Percentiles rank a stretch among this genome's conserved stretches.
Conservation (phyloP, 2,329 filamentous ascomycete genomes). For the Aspergillus fumigatus region DNA sequence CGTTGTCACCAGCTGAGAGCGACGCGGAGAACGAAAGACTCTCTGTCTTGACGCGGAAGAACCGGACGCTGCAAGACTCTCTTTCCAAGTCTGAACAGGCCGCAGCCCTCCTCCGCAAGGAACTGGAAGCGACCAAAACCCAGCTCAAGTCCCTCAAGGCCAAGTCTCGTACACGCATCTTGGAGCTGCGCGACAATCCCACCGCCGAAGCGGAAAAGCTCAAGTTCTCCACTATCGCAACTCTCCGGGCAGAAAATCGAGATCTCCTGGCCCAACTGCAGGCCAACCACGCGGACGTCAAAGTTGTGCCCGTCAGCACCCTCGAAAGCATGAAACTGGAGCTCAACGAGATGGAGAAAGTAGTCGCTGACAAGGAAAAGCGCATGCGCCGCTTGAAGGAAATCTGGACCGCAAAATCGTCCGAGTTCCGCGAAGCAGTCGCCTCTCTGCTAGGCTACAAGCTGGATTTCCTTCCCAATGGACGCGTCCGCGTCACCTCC, state of each 20-base stretch:
- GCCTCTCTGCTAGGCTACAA: slow-evolving; percentile 91
- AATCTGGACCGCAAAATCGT: slow-evolving; percentile 84
- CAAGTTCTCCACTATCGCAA: slow-evolving; percentile 72
- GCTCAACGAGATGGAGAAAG: slow-evolving; percentile 65
- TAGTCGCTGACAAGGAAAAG: slow-evolving; percentile 69
- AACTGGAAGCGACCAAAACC: slow-evolving; percentile 66
- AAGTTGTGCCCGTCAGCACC: slow-evolving; percentile 70
- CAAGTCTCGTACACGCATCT: slow-evolving; percentile 71
- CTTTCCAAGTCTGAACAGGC: slow-evolving; percentile 65
- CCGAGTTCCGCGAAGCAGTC: slow-evolving; percentile 93
- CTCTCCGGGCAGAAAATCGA: slow-evolving; percentile 76
- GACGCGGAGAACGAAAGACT: slow-evolving; percentile 63
- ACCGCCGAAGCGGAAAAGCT: slow-evolving; percentile 80
- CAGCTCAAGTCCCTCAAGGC: slow-evolving; percentile 66
- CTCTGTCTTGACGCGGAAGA: slow-evolving; percentile 81
- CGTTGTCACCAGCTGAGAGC: slow-evolving; percentile 53
- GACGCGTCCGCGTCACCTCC: slow-evolving; percentile 85
- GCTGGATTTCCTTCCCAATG: slow-evolving; percentile 93
- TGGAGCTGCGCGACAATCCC: slow-evolving; percentile 87
- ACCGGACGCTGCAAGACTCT: slow-evolving; percentile 77
- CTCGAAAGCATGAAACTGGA: slow-evolving; percentile 72
- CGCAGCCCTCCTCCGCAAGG: slow-evolving; percentile 66
- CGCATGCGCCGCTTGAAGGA: slow-evolving; percentile 81
- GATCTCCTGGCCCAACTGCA: slow-evolving; percentile 72
- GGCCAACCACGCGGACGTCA: slow-evolving; percentile 43